Evolutionary conservation across 2,329 filamentous ascomycete species (phyloP).

Genomic region (Aspergillus awamori): DNA sequence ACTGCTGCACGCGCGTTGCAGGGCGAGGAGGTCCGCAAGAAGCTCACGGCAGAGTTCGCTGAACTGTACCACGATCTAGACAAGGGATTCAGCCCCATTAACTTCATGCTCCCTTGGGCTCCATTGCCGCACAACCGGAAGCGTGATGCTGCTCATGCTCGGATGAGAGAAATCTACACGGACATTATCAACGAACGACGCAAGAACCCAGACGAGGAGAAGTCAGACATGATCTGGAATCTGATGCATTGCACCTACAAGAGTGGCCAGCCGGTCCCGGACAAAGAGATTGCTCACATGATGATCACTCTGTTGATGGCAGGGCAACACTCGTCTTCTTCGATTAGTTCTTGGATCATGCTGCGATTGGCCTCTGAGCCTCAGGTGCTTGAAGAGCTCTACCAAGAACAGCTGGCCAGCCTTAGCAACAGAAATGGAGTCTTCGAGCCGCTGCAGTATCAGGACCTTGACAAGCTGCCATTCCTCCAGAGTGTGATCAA

Average conservation of each 20-base stretch:
- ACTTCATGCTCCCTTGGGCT: constrained; percentile 79
- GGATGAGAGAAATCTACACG: constrained; percentile 71
- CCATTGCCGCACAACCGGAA: constrained; percentile 75
- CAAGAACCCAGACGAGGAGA: constrained; percentile 44
- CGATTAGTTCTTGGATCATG: constrained; percentile 76
- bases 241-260: constrained; percentile 78
- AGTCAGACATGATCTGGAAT: constrained; percentile 74
- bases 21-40: constrained; percentile 72
- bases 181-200: constrained; percentile 70
- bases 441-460: constrained; percentile 61
- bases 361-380: constrained; percentile 72
- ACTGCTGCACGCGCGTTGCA: constrained; percentile 77
- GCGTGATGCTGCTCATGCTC: constrained; percentile 70
- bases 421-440: constrained; percentile 44
- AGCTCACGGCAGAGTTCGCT: constrained; percentile 72
- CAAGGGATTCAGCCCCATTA: constrained; percentile 76
- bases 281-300: constrained; percentile 78
- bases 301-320: constrained; percentile 88
- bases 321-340: constrained; percentile 78
- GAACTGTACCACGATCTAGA: constrained; percentile 79
- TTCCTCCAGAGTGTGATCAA: constrained; percentile 68
- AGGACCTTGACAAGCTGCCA: constrained; percentile 62
- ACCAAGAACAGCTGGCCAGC: constrained; percentile 64
- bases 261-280: constrained; percentile 67
- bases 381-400: constrained; percentile 69